These are phyloP conservation scores for Eucalyptus regnans DNA, from an alignment of 345 rosid species.

Conservation along the genomic window DNA sequence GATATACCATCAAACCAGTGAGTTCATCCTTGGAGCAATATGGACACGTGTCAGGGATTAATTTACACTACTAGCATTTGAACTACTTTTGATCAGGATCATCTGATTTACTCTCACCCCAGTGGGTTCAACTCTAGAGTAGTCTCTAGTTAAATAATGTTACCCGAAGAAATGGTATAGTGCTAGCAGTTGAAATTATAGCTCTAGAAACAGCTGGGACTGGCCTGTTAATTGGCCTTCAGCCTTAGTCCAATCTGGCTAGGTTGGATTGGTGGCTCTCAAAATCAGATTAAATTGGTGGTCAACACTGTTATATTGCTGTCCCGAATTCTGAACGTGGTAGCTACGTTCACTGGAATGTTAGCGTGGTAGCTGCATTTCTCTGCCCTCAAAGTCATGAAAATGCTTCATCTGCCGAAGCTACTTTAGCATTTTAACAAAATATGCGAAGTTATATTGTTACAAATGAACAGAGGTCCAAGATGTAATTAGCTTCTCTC, in stretches of 20 bases:
- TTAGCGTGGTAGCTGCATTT: background rate
- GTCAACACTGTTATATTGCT: background rate
- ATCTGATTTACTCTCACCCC: background rate
- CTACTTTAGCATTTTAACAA: background rate
- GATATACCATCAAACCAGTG: background rate
- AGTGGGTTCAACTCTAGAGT: background rate
- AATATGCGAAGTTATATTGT: background rate
- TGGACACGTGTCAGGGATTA: background rate
- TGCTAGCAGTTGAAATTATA: background rate
- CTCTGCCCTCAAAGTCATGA: background rate
- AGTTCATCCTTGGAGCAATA: background rate
- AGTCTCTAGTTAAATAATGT: background rate
- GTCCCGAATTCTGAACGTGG: background rate
- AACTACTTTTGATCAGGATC: background rate
- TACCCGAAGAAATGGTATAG: background rate
- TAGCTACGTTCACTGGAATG: background rate
- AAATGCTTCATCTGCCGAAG: background rate
- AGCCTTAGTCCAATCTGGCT: background rate
- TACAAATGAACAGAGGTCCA: background rate
- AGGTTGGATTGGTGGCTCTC: background rate
- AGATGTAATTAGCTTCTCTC: background rate
- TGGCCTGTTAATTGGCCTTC: background rate
- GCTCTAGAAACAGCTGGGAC: background rate
- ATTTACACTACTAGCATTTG: background rate
- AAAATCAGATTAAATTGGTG: background rate